Conservation (phyloP, 164 flowering plant species). For the Hamamelis virginiana region DNA sequence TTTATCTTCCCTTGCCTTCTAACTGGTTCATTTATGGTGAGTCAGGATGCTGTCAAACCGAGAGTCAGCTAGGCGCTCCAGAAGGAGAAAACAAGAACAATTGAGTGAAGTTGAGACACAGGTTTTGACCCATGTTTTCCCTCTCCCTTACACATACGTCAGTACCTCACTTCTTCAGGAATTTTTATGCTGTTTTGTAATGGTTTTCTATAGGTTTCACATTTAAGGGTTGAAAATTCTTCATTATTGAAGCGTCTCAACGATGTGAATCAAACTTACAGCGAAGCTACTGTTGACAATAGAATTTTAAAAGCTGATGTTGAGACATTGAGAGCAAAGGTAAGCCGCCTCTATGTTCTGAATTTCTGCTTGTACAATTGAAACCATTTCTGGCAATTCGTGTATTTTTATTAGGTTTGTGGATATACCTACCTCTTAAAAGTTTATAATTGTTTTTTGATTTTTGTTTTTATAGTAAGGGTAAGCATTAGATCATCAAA, state of each 20-base stretch:
- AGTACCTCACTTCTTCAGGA: no score
- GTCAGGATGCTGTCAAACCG: constrained; percentile 52
- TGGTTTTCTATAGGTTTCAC: constrained; percentile 27
- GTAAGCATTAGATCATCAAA: no score
- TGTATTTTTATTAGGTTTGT: background rate
- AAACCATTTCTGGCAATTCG: background rate
- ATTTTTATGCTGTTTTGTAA: no score
- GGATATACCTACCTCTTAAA: background rate
- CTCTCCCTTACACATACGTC: background rate
- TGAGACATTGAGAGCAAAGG: constrained; percentile 48
- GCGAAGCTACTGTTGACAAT: constrained; percentile 38
- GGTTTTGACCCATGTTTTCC: constrained; percentile 19
- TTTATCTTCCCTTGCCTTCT: background rate
- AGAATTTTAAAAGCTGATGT: constrained; percentile 49
- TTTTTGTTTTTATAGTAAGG: no score
- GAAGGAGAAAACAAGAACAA: constrained; percentile 49
- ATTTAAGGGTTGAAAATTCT: constrained; percentile 39
- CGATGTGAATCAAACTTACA: constrained; percentile 34
- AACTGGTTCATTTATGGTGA: constrained; percentile 7
- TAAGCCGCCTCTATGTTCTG: constrained; percentile 5
- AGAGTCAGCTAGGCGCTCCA: constrained; percentile 53
- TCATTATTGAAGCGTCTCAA: constrained; percentile 30
- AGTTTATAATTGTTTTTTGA: no score
- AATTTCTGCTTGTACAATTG: constrained; percentile 1
- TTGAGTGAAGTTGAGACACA: constrained; percentile 42